Evolutionary conservation across 768 basidiomycete genomes (phyloP), one percentile per base, ranked within the genome.

Genomic region (Rhizopogon rudus): DNA sequence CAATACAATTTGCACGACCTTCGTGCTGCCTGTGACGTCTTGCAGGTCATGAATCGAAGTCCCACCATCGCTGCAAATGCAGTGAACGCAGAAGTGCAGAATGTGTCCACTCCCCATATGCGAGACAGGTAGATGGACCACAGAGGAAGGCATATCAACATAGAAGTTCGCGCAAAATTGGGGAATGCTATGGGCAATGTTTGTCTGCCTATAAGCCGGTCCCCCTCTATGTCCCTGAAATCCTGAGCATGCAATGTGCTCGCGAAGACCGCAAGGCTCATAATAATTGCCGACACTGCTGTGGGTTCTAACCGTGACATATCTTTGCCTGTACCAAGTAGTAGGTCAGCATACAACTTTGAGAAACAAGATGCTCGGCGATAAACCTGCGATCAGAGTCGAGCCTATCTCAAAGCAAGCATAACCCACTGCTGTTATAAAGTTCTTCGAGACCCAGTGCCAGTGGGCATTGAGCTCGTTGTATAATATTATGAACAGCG

Each of bases 181-280:
- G 78, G 78, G 6, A 65, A 65, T 13, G 67, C 60, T 45, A 79
- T 75, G 6, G 76, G 77, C 8, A 80, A 60, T 0, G 77, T 79
- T 6, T 58, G 52, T 41, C 77, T 62, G 6, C 72, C 73, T 4
- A 62, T 61, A 0, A 63, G 50, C 2, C 57, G 57, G 54, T 78
- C 79, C 4, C 78, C 77, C 22, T 66, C 64, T 7, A 71, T 61
- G 52, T 80, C 78, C 22, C 69, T 65, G 37, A 71, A 71, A 46
- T 71, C 67, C 57, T 70, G 65, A 2, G 61, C 61, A 28, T 64
- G 61, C 20, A 73, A 57, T 7, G 74, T 75, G 8, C 70, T 69
- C 1, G 63, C 58, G 33, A 70, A 67, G 1, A 73, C 44, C 3
- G 60, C 55, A 1, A 62, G 60, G 53, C 67, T 74, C 37, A 65